phyloP scores from a whole-genome alignment of 495 filamentous ascomycete genomes.

The Neohortaea acidophila region DNA sequence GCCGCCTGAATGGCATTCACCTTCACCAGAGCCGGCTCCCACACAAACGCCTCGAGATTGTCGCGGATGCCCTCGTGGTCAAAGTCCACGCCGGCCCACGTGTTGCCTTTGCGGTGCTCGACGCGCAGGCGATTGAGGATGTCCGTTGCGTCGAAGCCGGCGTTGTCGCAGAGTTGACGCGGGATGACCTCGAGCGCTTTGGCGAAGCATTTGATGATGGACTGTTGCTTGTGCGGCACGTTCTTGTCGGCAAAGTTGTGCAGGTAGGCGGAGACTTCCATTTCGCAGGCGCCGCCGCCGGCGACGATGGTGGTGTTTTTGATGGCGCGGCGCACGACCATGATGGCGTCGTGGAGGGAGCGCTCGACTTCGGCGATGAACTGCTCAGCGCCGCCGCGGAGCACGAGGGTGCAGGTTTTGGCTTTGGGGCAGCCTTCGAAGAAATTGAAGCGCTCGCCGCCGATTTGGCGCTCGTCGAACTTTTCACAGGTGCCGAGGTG shows the following conservation, averaged over 20 bases:
- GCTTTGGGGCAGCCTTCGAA: conserved; percentile 90
- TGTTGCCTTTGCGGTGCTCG: conserved; percentile 78
- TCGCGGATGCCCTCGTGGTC: conserved; percentile 76
- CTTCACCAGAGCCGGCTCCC: conserved; percentile 94
- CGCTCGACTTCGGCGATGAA: conserved; percentile 98
- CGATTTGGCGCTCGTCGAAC: conserved; percentile 95
- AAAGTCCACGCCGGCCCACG: conserved; percentile 95
- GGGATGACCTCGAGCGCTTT: conserved; percentile 96
- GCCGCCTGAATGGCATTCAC: conserved; percentile 93
- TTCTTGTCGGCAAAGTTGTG: conserved; percentile 84
- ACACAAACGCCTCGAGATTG: conserved; percentile 88
- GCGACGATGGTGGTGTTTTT: conserved; percentile 88
- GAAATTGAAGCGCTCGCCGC: conserved; percentile 93
- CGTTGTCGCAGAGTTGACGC: conserved; percentile 93
- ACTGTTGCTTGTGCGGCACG: conserved; percentile 86
- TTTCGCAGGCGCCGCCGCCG: conserved; percentile 87
- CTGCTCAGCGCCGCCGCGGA: conserved; percentile 92
- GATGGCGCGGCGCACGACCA: conserved; percentile 96
- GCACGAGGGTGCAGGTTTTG: conserved; percentile 90
- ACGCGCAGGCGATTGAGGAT: conserved; percentile 89
- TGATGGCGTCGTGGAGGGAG: conserved; percentile 93
- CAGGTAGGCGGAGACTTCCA: conserved; percentile 89
- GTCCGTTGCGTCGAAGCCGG: conserved; percentile 94
- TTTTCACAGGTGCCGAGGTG: conserved; percentile 81
- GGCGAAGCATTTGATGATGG: conserved; percentile 93